Evolutionary conservation across 163 green algal genomes (phyloP).

Genomic region (Scenedesmus sp.): DNA sequence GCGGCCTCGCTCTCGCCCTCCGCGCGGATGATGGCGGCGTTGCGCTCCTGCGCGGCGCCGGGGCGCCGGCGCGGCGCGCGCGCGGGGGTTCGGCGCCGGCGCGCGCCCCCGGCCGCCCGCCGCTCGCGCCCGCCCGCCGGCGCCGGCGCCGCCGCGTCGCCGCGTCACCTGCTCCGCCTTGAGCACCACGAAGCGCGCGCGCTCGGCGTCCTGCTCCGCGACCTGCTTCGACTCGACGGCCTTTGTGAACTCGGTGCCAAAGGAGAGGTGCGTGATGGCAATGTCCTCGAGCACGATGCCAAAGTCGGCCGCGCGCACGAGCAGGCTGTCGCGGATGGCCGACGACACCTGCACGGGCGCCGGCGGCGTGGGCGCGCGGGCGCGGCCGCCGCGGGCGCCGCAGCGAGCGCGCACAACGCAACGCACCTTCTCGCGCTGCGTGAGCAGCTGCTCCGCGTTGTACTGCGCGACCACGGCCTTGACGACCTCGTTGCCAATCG

Average conservation of each 20-base stretch:
- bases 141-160: no score
- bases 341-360: slow-evolving; percentile 49
- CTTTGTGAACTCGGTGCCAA: slow-evolving; percentile 92
- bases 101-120: neutral
- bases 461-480: slow-evolving; percentile 99
- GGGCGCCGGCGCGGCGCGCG: neutral
- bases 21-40: slow-evolving; percentile 91
- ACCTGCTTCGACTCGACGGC: slow-evolving; percentile 99
- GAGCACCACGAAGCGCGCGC: slow-evolving; percentile 97
- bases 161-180: slow-evolving; percentile 94
- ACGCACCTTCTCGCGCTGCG: slow-evolving; percentile 90
- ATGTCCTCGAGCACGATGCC: slow-evolving; percentile 99
- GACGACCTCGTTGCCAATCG: slow-evolving; percentile 98
- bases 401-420: neutral
- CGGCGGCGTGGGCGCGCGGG: neutral
- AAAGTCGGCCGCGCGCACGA: slow-evolving; percentile 84
- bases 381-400: neutral
- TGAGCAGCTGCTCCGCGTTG: slow-evolving; percentile 99
- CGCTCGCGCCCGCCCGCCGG: no score
- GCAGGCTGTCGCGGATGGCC: slow-evolving; percentile 73
- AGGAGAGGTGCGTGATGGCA: slow-evolving; percentile 97
- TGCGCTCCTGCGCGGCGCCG: slow-evolving; percentile 80
- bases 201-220: slow-evolving; percentile 97
- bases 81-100: neutral
- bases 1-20: slow-evolving; percentile 96